Conservation (phyloP, 768 basidiomycete genomes). For the Collybia nuda region DNA sequence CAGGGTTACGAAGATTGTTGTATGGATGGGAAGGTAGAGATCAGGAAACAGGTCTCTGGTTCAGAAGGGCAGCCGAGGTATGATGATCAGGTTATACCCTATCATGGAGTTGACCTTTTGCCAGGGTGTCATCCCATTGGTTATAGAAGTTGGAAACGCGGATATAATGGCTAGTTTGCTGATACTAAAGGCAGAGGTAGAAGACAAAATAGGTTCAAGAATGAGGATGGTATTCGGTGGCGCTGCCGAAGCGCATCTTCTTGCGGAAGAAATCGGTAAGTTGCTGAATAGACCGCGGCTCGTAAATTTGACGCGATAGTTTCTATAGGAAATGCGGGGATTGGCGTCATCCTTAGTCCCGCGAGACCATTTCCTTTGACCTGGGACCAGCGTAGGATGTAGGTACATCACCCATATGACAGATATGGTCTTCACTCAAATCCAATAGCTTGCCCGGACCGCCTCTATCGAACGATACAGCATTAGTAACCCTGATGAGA, state of each 20-base stretch:
- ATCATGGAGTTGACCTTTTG: slow-evolving; percentile 5
- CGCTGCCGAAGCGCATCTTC: slow-evolving; percentile 60
- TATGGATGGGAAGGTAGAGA: slow-evolving; percentile 48
- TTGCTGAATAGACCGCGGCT: neutral
- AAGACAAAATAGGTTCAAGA: slow-evolving; percentile 51
- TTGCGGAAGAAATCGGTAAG: slow-evolving; percentile 67
- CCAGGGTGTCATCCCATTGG: slow-evolving; percentile 64
- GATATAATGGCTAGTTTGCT: slow-evolving; percentile 75
- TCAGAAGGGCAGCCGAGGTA: slow-evolving; percentile 57
- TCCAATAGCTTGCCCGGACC: slow-evolving; percentile 63
- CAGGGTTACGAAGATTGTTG: slow-evolving; percentile 60
- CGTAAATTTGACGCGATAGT: neutral
- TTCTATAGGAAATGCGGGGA: slow-evolving; percentile 39
- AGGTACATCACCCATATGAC: slow-evolving; percentile 17
- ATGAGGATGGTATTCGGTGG: slow-evolving; percentile 66
- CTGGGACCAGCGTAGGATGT: slow-evolving; percentile 78
- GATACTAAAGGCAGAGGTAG: slow-evolving; percentile 66
- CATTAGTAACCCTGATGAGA: slow-evolving; percentile 60
- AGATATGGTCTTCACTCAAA: slow-evolving; percentile 6
- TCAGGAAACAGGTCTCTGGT: slow-evolving; percentile 52
- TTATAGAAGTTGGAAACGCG: slow-evolving; percentile 65
- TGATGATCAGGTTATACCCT: slow-evolving; percentile 2
- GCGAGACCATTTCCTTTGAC: slow-evolving; percentile 64
- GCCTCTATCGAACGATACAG: slow-evolving; percentile 64
- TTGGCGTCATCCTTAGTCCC: slow-evolving; percentile 54